A percentile compares a stretch with the other conserved stretches of the same genome.
Evolutionary conservation across 2,329 filamentous ascomycete species (phyloP).

Genomic region (Calonectria crousiana): DNA sequence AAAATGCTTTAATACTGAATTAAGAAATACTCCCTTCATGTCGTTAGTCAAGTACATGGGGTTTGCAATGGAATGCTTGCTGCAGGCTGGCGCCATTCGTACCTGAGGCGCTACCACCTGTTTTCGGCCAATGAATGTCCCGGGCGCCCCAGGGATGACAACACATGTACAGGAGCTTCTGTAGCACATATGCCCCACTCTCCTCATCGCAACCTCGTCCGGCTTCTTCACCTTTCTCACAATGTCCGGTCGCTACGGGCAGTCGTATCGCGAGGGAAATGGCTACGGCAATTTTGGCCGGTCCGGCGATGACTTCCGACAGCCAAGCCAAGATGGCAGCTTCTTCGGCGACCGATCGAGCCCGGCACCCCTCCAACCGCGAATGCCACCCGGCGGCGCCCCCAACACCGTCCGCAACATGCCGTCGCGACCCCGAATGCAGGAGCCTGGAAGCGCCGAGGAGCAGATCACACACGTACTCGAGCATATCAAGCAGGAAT

Average conservation of each 20-base stretch:
- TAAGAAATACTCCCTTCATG: neutral
- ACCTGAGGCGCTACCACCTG: neutral
- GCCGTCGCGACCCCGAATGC: conserved; percentile 52
- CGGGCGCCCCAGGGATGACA: neutral
- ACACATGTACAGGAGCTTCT: conserved; percentile 8
- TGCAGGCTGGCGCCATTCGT: neutral
- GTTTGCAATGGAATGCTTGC: neutral
- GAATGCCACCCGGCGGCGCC: conserved; percentile 27
- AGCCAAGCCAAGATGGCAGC: conserved; percentile 50
- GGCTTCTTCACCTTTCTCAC: conserved; percentile 37
- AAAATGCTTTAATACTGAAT: neutral
- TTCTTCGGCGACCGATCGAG: conserved; percentile 59
- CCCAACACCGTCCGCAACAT: conserved; percentile 44
- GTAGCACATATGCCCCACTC: conserved; percentile 2
- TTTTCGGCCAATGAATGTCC: conserved; percentile 10
- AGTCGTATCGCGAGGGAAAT: conserved; percentile 54
- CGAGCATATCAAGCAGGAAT: conserved; percentile 86
- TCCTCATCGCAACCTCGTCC: conserved; percentile 8
- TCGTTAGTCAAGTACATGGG: neutral
- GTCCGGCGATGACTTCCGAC: conserved; percentile 60
- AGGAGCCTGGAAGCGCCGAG: conserved; percentile 62
- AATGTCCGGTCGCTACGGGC: conserved; percentile 67
- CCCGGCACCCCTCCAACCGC: conserved; percentile 37
- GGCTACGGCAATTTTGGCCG: conserved; percentile 60
- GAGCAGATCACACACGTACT: conserved; percentile 74